Evolutionary conservation across 345 rosid genomes (phyloP), one percentile per base, ranked within the genome.

Genomic region (Kernera saxatilis): DNA sequence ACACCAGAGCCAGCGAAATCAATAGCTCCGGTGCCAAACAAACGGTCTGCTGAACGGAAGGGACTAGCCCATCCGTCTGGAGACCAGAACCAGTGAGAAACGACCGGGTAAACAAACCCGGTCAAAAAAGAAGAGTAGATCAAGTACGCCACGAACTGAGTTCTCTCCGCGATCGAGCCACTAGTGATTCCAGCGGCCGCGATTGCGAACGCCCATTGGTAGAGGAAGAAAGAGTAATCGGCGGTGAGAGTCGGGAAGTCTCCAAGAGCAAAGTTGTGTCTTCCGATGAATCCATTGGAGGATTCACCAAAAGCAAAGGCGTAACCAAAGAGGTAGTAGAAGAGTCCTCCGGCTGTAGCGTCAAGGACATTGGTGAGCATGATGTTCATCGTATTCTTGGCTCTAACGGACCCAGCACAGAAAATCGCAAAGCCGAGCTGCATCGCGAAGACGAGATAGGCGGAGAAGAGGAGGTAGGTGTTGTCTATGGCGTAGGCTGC

Each of bases 371-470:
- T 92, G 12, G 98, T 90, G 40, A 92, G 88, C 98, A 92, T 92
- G 77, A 92, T 92, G 83, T 90, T 92, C 96, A 90, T 90, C 39
- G 98, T 88, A 80, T 90, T 90, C 69, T 92, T 92, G 64, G 95
- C 93, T 15, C 96, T 84, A 15, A 92, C 98, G 36, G 98, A 92
- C 3, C 98, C 98, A 22, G 98, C 98, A 58, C 98, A 92, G 29
- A 92, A 93, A 96, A 92, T 92, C 72, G 96, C 98, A 44, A 92
- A 92, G 53, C 98, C 96, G 0, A 92, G 86, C 67, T 92, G 98
- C 98, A 92, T 92, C 41, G 96, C 80, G 78, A 92, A 92, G 59
- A 90, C 96, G 4, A 92, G 87, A 75, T 92, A 92, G 36, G 96
- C 95, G 0, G 98, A 92, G 91, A 92, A 92, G 70, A 92, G 90